Evolutionary conservation across 176 grass and related monocot genomes (phyloP).

Genomic region (Zoysia japonica): DNA sequence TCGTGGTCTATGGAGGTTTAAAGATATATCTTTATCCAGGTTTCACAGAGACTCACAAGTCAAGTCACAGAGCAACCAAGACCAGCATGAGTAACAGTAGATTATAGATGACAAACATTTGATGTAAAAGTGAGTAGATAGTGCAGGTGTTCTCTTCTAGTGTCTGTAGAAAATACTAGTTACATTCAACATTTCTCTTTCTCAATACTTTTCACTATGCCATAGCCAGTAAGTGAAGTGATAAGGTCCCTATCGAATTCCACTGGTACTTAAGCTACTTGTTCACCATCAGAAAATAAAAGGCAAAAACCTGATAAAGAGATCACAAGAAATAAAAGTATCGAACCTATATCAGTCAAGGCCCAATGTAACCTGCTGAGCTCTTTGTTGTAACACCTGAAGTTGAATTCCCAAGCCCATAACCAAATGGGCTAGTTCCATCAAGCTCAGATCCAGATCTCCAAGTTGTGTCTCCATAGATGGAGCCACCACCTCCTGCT

Average conservation of each 20-base stretch:
- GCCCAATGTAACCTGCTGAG: constrained; percentile 65
- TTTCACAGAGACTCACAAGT: not conserved
- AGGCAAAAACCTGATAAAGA: constrained; percentile 18
- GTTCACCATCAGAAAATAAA: not conserved
- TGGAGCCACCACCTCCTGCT: constrained; percentile 53
- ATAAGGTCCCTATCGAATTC: not conserved
- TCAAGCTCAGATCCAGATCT: constrained; percentile 74
- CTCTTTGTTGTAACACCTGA: constrained; percentile 62
- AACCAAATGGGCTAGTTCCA: constrained; percentile 69
- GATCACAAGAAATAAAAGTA: constrained; percentile 20
- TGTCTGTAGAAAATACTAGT: not conserved
- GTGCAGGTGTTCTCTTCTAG: not conserved
- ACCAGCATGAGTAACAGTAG: not conserved
- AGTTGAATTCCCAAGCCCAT: constrained; percentile 62
- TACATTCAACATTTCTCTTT: constrained; percentile 2
- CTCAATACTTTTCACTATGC: constrained; percentile 9
- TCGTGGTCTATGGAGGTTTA: constrained; percentile 5
- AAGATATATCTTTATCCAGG: not conserved
- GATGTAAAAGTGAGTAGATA: not conserved
- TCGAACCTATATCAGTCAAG: constrained; percentile 78
- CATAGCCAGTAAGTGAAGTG: not conserved
- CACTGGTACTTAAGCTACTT: constrained; percentile 10
- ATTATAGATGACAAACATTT: not conserved
- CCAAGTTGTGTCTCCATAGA: constrained; percentile 77
- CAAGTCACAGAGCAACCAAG: constrained; percentile 11